Evolutionary conservation across 2,329 filamentous ascomycete genomes (phyloP), one percentile per base, ranked within the genome.

Genomic region (Tolypocladium amazonense): DNA sequence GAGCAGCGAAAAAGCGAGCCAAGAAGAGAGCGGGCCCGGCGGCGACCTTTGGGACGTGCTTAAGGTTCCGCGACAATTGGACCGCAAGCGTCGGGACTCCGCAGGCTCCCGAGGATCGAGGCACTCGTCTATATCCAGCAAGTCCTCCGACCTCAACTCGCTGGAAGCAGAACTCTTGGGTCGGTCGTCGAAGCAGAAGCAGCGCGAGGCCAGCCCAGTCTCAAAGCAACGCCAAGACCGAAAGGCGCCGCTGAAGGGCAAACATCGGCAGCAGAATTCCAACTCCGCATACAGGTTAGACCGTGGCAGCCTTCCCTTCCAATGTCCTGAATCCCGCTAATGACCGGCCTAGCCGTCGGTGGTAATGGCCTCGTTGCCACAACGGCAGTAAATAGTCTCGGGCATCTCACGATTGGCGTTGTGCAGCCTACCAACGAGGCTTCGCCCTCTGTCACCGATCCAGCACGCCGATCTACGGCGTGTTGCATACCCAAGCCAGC

Each of bases 281-380:
- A 71, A 76, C 64, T 73, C 73, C 20, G 73, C 73, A 7, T 76
- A 75, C 52, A 72, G 73, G 73, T 74, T 66, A 64, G 67, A 58
- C 33, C 47, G 25, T n/a, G 43, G 27, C 38, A 14, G 23, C 33
- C 30, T 43, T 33, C 58, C 3, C 7, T 14, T 23, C 14, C 5
- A 7, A 23, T 2, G 6, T 20, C 30, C 5, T 15, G 50, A 5
- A 23, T 35, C n/a, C 20, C 15, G 20, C 62, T 47, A 58, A 52
- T 14, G 23, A 57, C 37, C 2, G 23, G 53, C 14, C 58, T 12
- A 75, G 73, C 58, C 73, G 73, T n/a, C 73, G 73, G 52, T 75
- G 73, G 73, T 75, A 65, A 56, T 12, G 33, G 20, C 12, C 30
- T 33, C 20, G 2, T n/a, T 8, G n/a, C 6, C 3, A 45, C 15